Evolutionary conservation across 345 rosid species (phyloP), one percentile per base, ranked within the genome.

Genomic region (Gossypioides kirkii): DNA sequence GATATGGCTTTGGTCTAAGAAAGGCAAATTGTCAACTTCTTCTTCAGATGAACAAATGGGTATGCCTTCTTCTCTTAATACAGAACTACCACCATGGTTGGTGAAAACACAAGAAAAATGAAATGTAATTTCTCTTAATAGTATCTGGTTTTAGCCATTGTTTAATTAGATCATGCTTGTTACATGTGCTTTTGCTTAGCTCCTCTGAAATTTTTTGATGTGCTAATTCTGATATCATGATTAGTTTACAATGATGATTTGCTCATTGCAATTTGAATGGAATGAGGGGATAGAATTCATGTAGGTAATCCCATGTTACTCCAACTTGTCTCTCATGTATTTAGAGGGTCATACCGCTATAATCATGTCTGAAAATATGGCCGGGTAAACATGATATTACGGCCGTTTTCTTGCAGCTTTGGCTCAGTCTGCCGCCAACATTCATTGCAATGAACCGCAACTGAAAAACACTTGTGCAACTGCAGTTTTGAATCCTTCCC

Each of bases 1-100:
- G 89, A 91, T 91, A 73, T 91, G 97, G 97, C 91, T 84, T 54
- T 91, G 94, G 94, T 83, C 97, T 20, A 89, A 87, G 81, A 91
- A 89, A 76, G 87, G 85, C 22, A 89, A 85, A 47, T 85, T 87
- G 75, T 75, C 88, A 2, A 77, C 78, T 60, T 76, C 85, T 50
- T 76, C 83, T 41, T 80, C 89, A 10, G 85, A 84, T 75, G 76
- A 82, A 49, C 89, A 84, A 10, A 50, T 61, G 56, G 80, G 70
- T 25, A 60, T 84, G 79, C 90, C 92, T 83, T 81, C 89, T 77
- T 85, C 92, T 43, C 87, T 89, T 61, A 83, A 81, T 45, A 71
- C 76, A 18, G 92, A 89, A 77, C 79, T 87, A 83, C 89, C 93
- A 75, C 89, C 93, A 75, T 86, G 92, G 92, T 74, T 89, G 85